These are phyloP conservation scores for Pythium myriotylum DNA, from an alignment of 352 stramenopile genomes.

Conservation along the genomic window DNA sequence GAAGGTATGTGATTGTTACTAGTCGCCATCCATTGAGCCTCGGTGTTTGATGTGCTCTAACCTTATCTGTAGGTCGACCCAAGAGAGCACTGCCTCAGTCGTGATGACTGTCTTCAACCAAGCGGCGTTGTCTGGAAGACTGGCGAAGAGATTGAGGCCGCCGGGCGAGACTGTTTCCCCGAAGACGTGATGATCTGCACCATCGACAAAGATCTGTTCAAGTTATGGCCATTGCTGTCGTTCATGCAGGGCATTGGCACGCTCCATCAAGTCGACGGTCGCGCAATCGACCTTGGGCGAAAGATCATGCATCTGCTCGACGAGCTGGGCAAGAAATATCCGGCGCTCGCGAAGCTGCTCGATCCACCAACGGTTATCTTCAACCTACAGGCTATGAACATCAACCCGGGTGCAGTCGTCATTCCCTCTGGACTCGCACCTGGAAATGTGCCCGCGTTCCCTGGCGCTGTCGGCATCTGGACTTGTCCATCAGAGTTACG, in stretches of 20 bases:
- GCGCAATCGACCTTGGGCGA: conserved; percentile 30
- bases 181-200: conserved; percentile 35
- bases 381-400: conserved; percentile 33
- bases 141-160: conserved; percentile 32
- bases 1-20: conserved; percentile 24
- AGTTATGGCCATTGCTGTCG: conserved; percentile 34
- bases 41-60: conserved; percentile 23
- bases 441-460: conserved; percentile 34
- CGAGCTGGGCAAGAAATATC: conserved; percentile 32
- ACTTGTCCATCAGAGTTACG: conserved; percentile 35
- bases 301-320: conserved; percentile 35
- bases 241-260: conserved; percentile 39
- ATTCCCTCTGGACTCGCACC: conserved; percentile 31
- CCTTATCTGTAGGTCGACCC: conserved; percentile 29
- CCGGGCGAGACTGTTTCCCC: conserved; percentile 32
- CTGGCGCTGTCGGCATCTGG: conserved; percentile 35
- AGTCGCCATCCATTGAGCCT: conserved; percentile 13
- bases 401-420: conserved; percentile 31
- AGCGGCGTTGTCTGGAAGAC: conserved; percentile 36
- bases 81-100: conserved; percentile 34
- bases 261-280: conserved; percentile 35
- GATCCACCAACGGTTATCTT: conserved; percentile 38
- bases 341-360: conserved; percentile 32
- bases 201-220: conserved; percentile 34
- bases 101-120: conserved; percentile 37